Evolutionary conservation across 2,329 filamentous ascomycete species (phyloP).

Genomic region (Grosmannia huntii): DNA sequence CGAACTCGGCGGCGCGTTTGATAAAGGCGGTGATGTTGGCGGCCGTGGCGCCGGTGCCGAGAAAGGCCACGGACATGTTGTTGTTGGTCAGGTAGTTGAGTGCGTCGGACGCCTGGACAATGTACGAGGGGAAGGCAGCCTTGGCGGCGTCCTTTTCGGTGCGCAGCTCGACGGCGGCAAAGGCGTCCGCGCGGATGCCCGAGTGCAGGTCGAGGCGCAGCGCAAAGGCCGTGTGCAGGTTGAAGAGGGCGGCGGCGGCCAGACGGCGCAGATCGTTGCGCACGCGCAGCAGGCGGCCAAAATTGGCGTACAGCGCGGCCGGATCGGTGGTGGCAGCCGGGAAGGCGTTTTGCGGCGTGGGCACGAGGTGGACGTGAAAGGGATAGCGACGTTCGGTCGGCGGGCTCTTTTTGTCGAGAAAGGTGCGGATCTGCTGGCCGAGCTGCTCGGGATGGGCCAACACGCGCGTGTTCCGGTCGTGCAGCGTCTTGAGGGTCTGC

Average conservation of each 20-base stretch:
- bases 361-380: conserved; percentile 19
- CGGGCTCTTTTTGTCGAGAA: conserved; percentile 17
- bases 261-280: conserved; percentile 21
- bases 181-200: conserved; percentile 7
- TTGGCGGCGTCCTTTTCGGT: conserved; percentile 19
- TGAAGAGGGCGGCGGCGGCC: conserved; percentile 22
- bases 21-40: conserved; percentile 23
- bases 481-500: background rate
- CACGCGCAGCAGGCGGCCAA: conserved; percentile 26
- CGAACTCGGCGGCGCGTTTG: conserved; percentile 21
- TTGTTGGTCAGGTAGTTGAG: conserved; percentile 17
- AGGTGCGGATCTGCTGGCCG: conserved; percentile 13
- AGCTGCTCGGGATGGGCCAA: conserved; percentile 14
- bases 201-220: conserved; percentile 16
- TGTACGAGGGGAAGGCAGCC: conserved; percentile 17
- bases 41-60: conserved; percentile 27
- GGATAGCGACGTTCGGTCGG: conserved; percentile 17
- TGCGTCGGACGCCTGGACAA: conserved; percentile 20
- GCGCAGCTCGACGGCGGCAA: conserved; percentile 23
- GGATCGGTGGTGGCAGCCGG: conserved; percentile 18
- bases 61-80: conserved; percentile 24
- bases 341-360: conserved; percentile 18
- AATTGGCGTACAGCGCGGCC: conserved; percentile 18
- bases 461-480: conserved; percentile 14
- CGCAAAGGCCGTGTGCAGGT: conserved; percentile 17